Percentiles rank a stretch among this genome's conserved stretches.
These are phyloP conservation scores for Spiraea crenata DNA, from an alignment of 331 rosid species.

Conservation along the genomic window DNA sequence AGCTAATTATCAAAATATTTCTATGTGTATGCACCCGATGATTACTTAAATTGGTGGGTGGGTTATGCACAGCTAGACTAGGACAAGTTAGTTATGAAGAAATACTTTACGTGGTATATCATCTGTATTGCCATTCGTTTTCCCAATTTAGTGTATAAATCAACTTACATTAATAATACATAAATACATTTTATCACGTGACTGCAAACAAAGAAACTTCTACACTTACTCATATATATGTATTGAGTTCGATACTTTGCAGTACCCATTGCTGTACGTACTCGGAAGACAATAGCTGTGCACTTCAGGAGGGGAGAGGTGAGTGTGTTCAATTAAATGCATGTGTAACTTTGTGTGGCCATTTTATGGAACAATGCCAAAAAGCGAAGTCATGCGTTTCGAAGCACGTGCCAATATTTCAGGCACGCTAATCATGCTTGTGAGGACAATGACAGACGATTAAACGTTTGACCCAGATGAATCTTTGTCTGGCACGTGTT, in stretches of 20 bases:
- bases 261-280: too few species aligned
- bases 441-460: constrained; percentile 28
- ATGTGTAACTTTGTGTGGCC: background rate
- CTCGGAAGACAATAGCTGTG: too few species aligned
- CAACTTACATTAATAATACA: too few species aligned
- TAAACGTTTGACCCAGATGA: constrained; percentile 5
- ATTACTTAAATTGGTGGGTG: constrained; percentile 8
- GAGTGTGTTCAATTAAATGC: background rate
- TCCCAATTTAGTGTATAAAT: too few species aligned
- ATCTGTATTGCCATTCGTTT: too few species aligned
- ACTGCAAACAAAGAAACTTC: too few species aligned
- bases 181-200: too few species aligned
- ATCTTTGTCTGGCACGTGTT: constrained; percentile 30
- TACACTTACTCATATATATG: too few species aligned
- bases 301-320: background rate
- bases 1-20: background rate
- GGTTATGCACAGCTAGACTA: background rate
- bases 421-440: constrained; percentile 15
- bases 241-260: too few species aligned
- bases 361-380: constrained; percentile 8
- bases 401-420: constrained; percentile 25
- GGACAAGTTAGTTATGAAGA: too few species aligned
- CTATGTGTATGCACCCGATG: background rate
- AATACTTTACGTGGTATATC: too few species aligned
- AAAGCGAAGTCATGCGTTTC: background rate